Base-by-base conservation (phyloP, 768 basidiomycete genomes). In the Lactarius trivialis region DNA sequence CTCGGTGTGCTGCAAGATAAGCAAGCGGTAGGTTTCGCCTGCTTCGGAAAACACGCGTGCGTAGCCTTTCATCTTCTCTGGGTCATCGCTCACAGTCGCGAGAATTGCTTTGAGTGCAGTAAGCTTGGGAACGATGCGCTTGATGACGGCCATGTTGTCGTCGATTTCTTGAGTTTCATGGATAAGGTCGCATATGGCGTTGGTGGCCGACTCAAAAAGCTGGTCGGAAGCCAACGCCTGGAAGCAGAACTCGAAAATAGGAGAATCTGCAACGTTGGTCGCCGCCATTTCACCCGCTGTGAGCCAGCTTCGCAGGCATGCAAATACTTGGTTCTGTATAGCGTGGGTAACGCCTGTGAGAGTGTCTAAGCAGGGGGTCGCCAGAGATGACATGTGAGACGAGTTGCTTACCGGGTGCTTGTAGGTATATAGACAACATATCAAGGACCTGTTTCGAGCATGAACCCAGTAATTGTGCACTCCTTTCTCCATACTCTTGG, bases 81-180 rank as follows among this genome's bases (percentile, higher is more conserved):
- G 79, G 69, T 98, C 94, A 17, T 92, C 89, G 36, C 78, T 78
- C 55, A 80, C 76, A 41, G 79, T 79, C 19, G 77, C 73, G 45
- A 98, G 76, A 58, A 80, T 78, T 2, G 84, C 78, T 63, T 81
- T 84, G 32, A 99, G 75, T 11, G 80, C 83, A 60, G 96, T 86
- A 49, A 98, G 79, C n/a, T 84, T 81, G 1, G 93, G 93, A 0
- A 98, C 86, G 60, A 99, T 86, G 63, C 86, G 78, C 70, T 97
- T 82, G 68, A 98, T 94, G 66, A 90, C 84, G 24, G 82, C 74
- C 85, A 95, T 91, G 70, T 93, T 94, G 33, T 98, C 96, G 63
- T 96, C 89, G 33, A 97, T 82, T 74, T 99, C 97, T 74, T 98
- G 95, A 0, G 97, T 98, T 73, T 99, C 97, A 74, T 98, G 97